phyloP scores from a whole-genome alignment of 805 yeast species.

The Kluyveromyces starmeri region DNA sequence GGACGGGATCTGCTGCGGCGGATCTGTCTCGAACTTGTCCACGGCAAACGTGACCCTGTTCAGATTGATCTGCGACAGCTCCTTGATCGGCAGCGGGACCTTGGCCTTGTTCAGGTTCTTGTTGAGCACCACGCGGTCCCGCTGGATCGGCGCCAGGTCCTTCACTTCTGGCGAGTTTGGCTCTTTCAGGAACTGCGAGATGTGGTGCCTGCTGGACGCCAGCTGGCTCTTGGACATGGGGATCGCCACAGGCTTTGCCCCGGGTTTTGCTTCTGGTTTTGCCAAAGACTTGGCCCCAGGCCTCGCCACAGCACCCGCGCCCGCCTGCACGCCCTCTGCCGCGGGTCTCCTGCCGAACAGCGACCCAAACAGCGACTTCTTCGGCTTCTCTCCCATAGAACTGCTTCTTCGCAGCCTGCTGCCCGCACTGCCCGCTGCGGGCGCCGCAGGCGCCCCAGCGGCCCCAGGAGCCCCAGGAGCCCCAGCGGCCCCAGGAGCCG shows the following conservation, averaged over 20 bases:
- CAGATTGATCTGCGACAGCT: constrained; percentile 29
- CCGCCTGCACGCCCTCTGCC: too few relatives aligned
- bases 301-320: constrained; percentile 1
- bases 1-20: constrained; percentile 92
- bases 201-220: constrained; percentile 9
- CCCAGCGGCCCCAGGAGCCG: not conserved
- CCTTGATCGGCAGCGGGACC: constrained; percentile 25
- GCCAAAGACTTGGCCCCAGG: constrained; percentile 2
- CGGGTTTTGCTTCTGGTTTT: too few relatives aligned
- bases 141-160: constrained; percentile 17
- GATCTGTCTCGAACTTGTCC: constrained; percentile 64
- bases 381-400: constrained; percentile 21
- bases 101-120: constrained; percentile 35
- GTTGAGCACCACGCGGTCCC: constrained; percentile 34
- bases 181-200: constrained; percentile 12
- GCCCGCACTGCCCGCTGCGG: not conserved
- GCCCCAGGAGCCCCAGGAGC: not conserved
- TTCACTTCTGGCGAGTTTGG: constrained; percentile 14
- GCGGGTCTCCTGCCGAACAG: constrained; percentile 18
- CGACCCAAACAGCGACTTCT: constrained; percentile 22
- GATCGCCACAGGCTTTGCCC: not conserved
- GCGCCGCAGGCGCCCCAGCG: not conserved
- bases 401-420: constrained; percentile 13
- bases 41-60: constrained; percentile 71
- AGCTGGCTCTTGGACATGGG: not conserved